Conservation (phyloP, 305 asterid species). For the Fraxinus platypoda region DNA sequence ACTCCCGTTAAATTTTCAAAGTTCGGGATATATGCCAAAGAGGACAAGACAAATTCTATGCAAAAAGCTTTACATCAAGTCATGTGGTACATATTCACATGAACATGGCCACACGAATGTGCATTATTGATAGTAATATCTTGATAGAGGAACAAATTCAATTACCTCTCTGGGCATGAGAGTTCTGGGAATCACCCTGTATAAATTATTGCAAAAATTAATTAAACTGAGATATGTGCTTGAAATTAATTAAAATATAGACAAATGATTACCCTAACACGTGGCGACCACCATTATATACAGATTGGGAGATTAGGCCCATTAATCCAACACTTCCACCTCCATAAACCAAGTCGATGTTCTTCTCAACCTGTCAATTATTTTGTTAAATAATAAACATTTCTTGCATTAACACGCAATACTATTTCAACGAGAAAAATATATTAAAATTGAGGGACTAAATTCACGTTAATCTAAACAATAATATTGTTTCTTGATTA, state of each 20-base stretch:
- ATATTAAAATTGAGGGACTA: no score
- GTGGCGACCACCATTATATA: slow-evolving; percentile 89
- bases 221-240: not conserved
- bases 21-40: not conserved
- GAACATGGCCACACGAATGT: not conserved
- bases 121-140: not conserved
- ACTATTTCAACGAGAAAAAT: slow-evolving; percentile 28
- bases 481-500: slow-evolving; percentile 10
- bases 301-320: slow-evolving; percentile 91
- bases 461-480: slow-evolving; percentile 29
- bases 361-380: slow-evolving; percentile 78
- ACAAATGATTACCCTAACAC: slow-evolving; percentile 61
- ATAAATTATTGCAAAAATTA: not conserved
- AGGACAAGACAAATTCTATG: not conserved
- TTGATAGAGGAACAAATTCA: not conserved
- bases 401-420: slow-evolving; percentile 35
- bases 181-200: slow-evolving; percentile 82
- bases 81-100: not conserved
- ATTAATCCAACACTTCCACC: slow-evolving; percentile 94
- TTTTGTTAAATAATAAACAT: not conserved
- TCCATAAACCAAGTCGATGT: slow-evolving; percentile 91
- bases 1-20: not conserved
- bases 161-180: slow-evolving; percentile 95
- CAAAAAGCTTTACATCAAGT: not conserved
- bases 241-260: not conserved